These are phyloP conservation scores for Rhodotorula sp. DNA, from an alignment of 1,284 basidiomycete species.

Conservation along the genomic window DNA sequence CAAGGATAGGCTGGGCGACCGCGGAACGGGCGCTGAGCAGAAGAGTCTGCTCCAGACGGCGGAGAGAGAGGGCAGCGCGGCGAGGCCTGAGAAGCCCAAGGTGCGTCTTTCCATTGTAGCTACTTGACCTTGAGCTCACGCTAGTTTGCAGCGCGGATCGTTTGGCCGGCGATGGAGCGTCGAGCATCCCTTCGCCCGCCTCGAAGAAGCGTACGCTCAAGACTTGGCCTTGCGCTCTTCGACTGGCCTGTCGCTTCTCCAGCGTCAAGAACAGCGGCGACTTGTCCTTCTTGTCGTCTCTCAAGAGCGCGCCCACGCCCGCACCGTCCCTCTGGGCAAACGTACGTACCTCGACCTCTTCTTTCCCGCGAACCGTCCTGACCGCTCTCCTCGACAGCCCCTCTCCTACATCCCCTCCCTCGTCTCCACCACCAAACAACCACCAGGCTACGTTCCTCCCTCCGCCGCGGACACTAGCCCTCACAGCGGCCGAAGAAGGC, in stretches of 20 bases:
- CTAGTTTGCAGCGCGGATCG: neutral
- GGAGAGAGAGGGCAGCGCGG: neutral
- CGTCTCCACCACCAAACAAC: neutral
- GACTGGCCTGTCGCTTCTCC: neutral
- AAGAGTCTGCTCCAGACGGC: constrained; percentile 10
- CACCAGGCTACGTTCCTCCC: neutral
- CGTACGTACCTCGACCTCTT: neutral
- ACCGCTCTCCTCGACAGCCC: neutral
- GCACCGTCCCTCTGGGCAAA: constrained; percentile 1
- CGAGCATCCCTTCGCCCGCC: constrained; percentile 7
- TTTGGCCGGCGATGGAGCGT: constrained; percentile 11
- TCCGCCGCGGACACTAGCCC: neutral
- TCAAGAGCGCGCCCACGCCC: neutral
- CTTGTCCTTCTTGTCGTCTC: constrained; percentile 2
- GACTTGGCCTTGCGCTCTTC: too few species aligned
- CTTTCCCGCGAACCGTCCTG: neutral
- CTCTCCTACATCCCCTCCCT: constrained; percentile 3
- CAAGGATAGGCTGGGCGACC: neutral
- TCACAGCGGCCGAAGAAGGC: neutral
- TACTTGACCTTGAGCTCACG: too few species aligned
- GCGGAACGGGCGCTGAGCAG: neutral
- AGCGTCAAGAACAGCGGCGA: neutral
- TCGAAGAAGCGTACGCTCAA: neutral
- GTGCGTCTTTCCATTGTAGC: neutral
- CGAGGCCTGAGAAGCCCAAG: neutral